Percentiles rank a stretch among this genome's conserved stretches.
phyloP scores from a whole-genome alignment of 306 rosid species.

The Sicyos edulis region DNA sequence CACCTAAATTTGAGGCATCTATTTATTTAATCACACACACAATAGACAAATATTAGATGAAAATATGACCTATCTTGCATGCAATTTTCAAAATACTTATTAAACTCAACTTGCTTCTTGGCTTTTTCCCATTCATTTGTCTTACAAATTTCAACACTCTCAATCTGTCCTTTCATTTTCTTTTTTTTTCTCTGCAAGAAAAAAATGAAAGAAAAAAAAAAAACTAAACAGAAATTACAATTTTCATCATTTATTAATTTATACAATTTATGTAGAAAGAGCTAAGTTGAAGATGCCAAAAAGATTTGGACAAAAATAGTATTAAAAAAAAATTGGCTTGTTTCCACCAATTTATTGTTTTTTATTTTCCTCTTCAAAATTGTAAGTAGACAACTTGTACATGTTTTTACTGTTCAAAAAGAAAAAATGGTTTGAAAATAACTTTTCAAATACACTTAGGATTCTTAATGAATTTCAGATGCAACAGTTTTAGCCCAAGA shows the following conservation, averaged over 20 bases:
- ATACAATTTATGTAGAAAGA: not conserved
- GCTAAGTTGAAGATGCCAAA: not conserved
- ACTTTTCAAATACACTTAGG: not conserved
- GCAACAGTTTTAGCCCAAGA: conserved; percentile 79
- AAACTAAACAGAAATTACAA: too few relatives aligned
- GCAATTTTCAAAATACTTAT: not conserved
- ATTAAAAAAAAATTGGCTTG: not conserved
- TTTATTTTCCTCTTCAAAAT: not conserved
- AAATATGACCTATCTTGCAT: not conserved
- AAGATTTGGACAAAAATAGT: not conserved
- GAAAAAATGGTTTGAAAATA: not conserved
- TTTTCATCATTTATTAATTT: not conserved
- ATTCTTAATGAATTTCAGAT: conserved; percentile 39
- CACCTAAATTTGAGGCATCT: too few relatives aligned
- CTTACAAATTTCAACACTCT: not conserved
- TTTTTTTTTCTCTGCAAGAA: not conserved
- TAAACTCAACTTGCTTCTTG: not conserved
- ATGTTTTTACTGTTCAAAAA: not conserved
- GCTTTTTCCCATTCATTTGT: not conserved
- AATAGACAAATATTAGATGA: not conserved
- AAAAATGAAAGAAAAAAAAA: too few relatives aligned
- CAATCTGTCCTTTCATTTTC: not conserved
- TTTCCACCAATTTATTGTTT: not conserved
- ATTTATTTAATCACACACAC: too few relatives aligned
- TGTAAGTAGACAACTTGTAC: not conserved